Base-by-base conservation (phyloP, 192 early-diverging fungal genomes). In the Phlyctochytrium bullatum region DNA sequence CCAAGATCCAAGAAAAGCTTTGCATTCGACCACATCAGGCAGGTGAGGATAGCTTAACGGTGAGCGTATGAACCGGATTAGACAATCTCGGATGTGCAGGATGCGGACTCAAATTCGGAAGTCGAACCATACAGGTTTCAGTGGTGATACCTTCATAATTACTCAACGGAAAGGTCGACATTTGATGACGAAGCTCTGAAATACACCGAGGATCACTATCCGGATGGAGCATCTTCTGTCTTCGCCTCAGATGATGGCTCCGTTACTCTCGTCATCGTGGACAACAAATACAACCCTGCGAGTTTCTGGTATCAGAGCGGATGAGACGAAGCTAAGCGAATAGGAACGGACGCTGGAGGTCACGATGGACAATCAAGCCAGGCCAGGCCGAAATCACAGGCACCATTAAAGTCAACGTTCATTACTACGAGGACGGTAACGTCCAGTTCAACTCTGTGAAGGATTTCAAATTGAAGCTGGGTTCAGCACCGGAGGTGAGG, bases 341-440 rank as follows among this genome's bases (percentile, higher is more conserved):
- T 20, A 91, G 91, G 88, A 95, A 93, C 81, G 97, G 95, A 53
- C 85, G 92, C 62, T 97, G 94, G 93, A 85, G 92, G 20, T 89
- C 95, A 3, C 68, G 84, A 27, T 98, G 94, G 93, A 84, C 78
- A 12, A 81, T 88, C 51, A 64, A 88, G 56, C 70, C 82, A n/a
- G 80, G 74, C 17, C 72, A 82, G 0, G 73, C 68, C 34, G 79
- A 87, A 14, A 62, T 96, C 16, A 88, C 83, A 54, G 95, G 95
- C 1, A 78, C 73, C 17, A 69, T 90, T 29, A 87, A 87, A 68
- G 90, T 92, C 25, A 80, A 89, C 50, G 94, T 99, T 20, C 97
- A 99, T 69, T 99, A 99, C 75, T 99, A 95, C 76, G 97, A 99
- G 82, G 95, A 99, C 68, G 97, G 97, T 17, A 99, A 99, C 66